Evolutionary conservation across 1,284 basidiomycete genomes (phyloP).

Genomic region (Leccinum pallidistipes): DNA sequence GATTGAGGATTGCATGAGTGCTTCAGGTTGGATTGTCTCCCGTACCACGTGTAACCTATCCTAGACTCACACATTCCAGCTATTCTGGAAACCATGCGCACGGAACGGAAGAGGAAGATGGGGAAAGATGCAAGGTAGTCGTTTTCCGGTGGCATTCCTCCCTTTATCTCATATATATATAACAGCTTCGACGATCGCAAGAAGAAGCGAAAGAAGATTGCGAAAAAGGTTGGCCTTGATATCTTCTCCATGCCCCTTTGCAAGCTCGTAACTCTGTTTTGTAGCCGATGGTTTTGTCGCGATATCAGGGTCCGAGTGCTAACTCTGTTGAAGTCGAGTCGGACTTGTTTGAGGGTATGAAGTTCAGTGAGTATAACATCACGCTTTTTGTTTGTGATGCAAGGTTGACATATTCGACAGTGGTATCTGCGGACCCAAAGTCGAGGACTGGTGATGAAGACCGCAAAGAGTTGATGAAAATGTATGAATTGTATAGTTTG

Average conservation of each 20-base stretch:
- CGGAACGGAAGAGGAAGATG: slow-evolving; percentile 72
- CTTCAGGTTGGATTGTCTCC: slow-evolving; percentile 47
- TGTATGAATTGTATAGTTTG: slow-evolving; percentile 43
- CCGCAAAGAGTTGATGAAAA: slow-evolving; percentile 60
- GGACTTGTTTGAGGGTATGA: slow-evolving; percentile 69
- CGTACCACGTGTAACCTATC: not conserved
- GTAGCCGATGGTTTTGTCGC: slow-evolving; percentile 62
- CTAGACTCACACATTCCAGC: slow-evolving; percentile 32
- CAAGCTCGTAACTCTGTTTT: not conserved
- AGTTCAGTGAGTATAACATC: slow-evolving; percentile 63
- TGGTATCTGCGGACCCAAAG: slow-evolving; percentile 77
- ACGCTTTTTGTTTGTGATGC: not conserved
- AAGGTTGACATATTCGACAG: slow-evolving; percentile 37
- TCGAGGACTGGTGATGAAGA: slow-evolving; percentile 68
- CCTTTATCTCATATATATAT: slow-evolving; percentile 2
- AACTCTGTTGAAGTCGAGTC: slow-evolving; percentile 59
- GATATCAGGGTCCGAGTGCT: slow-evolving; percentile 62
- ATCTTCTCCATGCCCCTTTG: not conserved
- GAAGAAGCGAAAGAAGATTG: slow-evolving; percentile 61
- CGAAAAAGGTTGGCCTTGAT: slow-evolving; percentile 48
- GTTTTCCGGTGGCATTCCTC: slow-evolving; percentile 1
- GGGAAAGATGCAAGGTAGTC: slow-evolving; percentile 54
- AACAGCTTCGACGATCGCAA: slow-evolving; percentile 47
- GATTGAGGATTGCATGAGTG: slow-evolving; percentile 67
- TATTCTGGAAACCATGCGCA: slow-evolving; percentile 55